phyloP scores from a whole-genome alignment of 805 yeast species.

The Ogataea pignaliae region DNA sequence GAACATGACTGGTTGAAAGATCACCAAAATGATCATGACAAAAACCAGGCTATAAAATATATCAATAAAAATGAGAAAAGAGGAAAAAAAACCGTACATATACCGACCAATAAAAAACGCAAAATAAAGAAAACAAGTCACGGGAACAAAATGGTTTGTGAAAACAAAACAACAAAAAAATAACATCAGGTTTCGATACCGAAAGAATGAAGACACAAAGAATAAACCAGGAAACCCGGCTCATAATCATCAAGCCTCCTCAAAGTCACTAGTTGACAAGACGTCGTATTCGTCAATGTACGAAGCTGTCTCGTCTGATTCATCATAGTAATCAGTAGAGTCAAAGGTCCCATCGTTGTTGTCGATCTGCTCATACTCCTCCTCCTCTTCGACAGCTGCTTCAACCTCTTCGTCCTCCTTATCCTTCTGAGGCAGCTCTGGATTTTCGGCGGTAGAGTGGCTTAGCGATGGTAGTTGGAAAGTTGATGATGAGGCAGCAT shows the following conservation, averaged over 20 bases:
- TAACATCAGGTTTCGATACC: not conserved
- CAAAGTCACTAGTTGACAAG: constrained; percentile 19
- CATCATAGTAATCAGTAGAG: not conserved
- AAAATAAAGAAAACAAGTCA: not conserved
- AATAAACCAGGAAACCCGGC: not conserved
- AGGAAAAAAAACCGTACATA: not conserved
- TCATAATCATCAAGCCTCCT: constrained; percentile 3
- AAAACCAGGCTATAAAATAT: too few relatives aligned
- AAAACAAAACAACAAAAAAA: not conserved
- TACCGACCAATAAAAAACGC: not conserved
- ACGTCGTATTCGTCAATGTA: constrained; percentile 20
- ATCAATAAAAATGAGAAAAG: not conserved
- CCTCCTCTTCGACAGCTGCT: not conserved
- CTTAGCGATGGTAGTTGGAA: too few relatives aligned
- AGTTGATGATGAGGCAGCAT: too few relatives aligned
- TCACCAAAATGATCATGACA: too few relatives aligned
- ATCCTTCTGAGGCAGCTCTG: too few relatives aligned
- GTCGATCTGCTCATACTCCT: not conserved
- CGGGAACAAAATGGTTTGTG: not conserved
- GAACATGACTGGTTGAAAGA: too few relatives aligned
- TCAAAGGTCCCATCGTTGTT: not conserved
- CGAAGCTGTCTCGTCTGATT: constrained; percentile 3
- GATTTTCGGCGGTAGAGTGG: too few relatives aligned
- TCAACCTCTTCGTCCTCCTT: not conserved
- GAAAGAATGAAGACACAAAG: not conserved